phyloP scores from a whole-genome alignment of 331 rosid species.

The Spiraea crenata region DNA sequence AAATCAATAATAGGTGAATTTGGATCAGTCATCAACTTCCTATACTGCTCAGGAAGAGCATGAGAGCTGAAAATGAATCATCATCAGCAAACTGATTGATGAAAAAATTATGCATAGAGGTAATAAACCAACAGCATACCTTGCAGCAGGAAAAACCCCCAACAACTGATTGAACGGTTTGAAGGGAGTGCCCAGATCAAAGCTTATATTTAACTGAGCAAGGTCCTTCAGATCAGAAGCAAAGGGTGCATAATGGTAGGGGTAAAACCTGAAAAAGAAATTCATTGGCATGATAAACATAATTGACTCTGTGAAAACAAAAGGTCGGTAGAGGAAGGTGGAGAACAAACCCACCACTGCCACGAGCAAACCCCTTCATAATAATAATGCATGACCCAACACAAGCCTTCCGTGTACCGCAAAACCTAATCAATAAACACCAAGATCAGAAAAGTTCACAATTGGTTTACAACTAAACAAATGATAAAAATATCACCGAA shows the following conservation, averaged over 20 bases:
- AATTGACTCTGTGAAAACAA: background rate
- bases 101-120: background rate
- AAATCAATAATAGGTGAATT: slow-evolving; percentile 86
- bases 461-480: slow-evolving; percentile 12
- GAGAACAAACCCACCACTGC: slow-evolving; percentile 72
- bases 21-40: slow-evolving; percentile 82
- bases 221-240: slow-evolving; percentile 94
- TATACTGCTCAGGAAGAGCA: slow-evolving; percentile 84
- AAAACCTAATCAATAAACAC: slow-evolving; percentile 53
- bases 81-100: slow-evolving; percentile 14
- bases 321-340: background rate
- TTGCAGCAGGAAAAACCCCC: slow-evolving; percentile 98
- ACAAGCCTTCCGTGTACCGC: slow-evolving; percentile 91
- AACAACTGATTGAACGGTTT: slow-evolving; percentile 96
- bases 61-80: slow-evolving; percentile 63
- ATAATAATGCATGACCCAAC: slow-evolving; percentile 98
- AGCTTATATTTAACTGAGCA: slow-evolving; percentile 58
- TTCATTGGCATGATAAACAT: background rate
- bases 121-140: slow-evolving; percentile 38
- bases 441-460: slow-evolving; percentile 20
- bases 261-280: slow-evolving; percentile 76
- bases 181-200: slow-evolving; percentile 75
- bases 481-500: slow-evolving; percentile 9
- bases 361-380: slow-evolving; percentile 98
- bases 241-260: slow-evolving; percentile 97